A percentile compares a stretch with the other conserved stretches of the same genome.
Conservation (phyloP, 2,329 filamentous ascomycete genomes). For the Tolypocladium endophyticum region DNA sequence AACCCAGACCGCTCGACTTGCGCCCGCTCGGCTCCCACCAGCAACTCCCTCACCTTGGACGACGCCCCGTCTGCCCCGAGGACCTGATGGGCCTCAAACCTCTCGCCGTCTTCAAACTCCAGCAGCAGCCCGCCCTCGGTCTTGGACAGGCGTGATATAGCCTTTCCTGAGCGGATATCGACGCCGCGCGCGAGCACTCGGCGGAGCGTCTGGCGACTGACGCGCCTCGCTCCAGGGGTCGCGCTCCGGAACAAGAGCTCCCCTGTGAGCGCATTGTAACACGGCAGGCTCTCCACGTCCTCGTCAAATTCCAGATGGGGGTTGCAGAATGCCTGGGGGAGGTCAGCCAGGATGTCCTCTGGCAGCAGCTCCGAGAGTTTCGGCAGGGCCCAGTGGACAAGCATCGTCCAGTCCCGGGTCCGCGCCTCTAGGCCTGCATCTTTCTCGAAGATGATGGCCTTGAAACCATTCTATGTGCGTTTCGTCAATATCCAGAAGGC, state of each 20-base stretch:
- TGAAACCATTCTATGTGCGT: conserved; percentile 18
- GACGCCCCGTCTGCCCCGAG: conserved; percentile 22
- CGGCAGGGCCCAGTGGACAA: conserved; percentile 28
- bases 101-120: conserved; percentile 12
- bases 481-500: neutral
- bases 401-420: conserved; percentile 26
- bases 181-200: conserved; percentile 18
- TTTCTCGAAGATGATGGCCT: conserved; percentile 19
- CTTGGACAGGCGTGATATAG: conserved; percentile 5
- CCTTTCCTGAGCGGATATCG: conserved; percentile 20
- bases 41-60: neutral
- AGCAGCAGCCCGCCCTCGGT: conserved; percentile 8
- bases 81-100: conserved; percentile 8
- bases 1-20: conserved; percentile 4
- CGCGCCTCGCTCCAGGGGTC: conserved; percentile 20
- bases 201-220: conserved; percentile 22
- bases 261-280: conserved; percentile 23
- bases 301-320: conserved; percentile 19
- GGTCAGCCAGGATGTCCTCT: conserved; percentile 14
- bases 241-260: conserved; percentile 21
- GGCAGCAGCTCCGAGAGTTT: conserved; percentile 22
- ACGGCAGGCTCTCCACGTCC: conserved; percentile 17
- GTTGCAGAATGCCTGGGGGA: conserved; percentile 22
- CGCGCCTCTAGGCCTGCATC: conserved; percentile 18
- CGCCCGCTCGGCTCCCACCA: neutral